Evolutionary conservation across 2,329 filamentous ascomycete species (phyloP).

Genomic region (Blastomyces silverae): DNA sequence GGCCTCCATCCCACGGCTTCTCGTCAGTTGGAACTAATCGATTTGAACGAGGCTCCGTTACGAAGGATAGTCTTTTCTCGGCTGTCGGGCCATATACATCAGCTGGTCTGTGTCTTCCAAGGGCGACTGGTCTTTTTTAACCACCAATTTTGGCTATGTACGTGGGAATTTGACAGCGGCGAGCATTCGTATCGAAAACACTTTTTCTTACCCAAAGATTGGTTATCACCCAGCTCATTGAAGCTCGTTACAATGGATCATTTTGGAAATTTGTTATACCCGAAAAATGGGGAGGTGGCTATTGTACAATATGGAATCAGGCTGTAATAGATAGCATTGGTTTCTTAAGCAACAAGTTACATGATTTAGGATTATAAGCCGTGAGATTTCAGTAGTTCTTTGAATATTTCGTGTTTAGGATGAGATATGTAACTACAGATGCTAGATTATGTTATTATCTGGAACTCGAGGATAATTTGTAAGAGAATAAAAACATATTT

Average conservation of each 20-base stretch:
- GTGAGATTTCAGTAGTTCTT: too few species aligned
- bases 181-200: conserved; percentile 19
- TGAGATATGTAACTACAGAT: too few species aligned
- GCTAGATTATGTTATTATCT: too few species aligned
- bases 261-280: conserved; percentile 26
- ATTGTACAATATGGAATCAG: conserved; percentile 17
- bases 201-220: conserved; percentile 29
- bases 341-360: not conserved
- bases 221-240: conserved; percentile 24
- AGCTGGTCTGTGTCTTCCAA: conserved; percentile 14
- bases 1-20: not conserved
- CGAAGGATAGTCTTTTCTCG: conserved; percentile 7
- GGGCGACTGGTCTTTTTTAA: conserved; percentile 21
- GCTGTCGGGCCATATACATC: conserved; percentile 14
- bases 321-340: not conserved
- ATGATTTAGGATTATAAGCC: too few species aligned
- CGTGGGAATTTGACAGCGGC: conserved; percentile 17
- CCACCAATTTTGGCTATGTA: conserved; percentile 24
- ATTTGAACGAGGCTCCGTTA: not conserved
- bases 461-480: too few species aligned
- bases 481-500: not conserved
- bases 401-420: too few species aligned
- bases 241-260: conserved; percentile 21
- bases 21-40: conserved; percentile 11
- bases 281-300: conserved; percentile 27